Percentiles rank a stretch among this genome's conserved stretches.
phyloP scores from a whole-genome alignment of 1,284 basidiomycete species.

The Meira nashicola region DNA sequence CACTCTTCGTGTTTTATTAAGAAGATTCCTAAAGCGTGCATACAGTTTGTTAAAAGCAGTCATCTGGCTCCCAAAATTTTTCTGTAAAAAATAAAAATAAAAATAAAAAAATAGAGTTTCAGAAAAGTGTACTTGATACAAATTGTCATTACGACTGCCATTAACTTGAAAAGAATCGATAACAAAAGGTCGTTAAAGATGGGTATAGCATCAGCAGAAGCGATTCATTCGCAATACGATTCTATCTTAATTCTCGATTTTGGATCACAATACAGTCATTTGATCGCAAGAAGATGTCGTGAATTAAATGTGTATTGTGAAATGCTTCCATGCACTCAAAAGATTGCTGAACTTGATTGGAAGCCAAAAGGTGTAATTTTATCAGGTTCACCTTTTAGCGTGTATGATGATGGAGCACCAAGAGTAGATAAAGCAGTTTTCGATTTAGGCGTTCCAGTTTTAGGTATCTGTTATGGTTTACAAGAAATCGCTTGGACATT shows the following conservation, averaged over 20 bases:
- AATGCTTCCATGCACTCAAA: constrained; percentile 92
- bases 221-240: constrained; percentile 91
- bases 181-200: not conserved
- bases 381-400: constrained; percentile 96
- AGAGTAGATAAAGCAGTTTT: constrained; percentile 96
- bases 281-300: constrained; percentile 95
- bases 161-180: not conserved
- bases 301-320: constrained; percentile 98
- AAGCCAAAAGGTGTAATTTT: constrained; percentile 97
- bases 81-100: too few relatives aligned
- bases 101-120: too few relatives aligned
- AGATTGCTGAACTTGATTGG: constrained; percentile 82
- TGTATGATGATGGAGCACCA: constrained; percentile 87
- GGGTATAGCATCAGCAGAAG: constrained; percentile 33
- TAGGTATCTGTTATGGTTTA: constrained; percentile 98
- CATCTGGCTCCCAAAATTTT: too few relatives aligned
- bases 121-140: not conserved
- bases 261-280: constrained; percentile 96
- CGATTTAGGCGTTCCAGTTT: constrained; percentile 78
- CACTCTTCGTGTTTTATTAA: too few relatives aligned
- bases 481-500: constrained; percentile 93
- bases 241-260: constrained; percentile 96
- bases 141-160: not conserved
- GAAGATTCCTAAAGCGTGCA: too few relatives aligned
- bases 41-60: too few relatives aligned